Percentiles rank a stretch among this genome's conserved stretches.
phyloP scores from a whole-genome alignment of 1,284 basidiomycete species.

The Trichosporon inkin region DNA sequence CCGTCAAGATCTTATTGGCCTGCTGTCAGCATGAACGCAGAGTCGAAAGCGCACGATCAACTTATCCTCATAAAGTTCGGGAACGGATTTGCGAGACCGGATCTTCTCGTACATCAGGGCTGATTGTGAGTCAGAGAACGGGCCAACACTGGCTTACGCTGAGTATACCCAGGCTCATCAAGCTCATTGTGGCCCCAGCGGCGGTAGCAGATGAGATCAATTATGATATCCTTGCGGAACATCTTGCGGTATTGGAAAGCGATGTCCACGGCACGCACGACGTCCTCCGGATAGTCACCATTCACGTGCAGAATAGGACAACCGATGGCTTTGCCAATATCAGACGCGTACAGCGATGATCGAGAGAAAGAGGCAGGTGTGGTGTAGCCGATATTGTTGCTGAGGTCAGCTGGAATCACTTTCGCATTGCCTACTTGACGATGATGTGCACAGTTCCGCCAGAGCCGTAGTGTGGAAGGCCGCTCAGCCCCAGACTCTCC shows the following conservation, averaged over 20 bases:
- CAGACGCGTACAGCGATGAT: conserved; percentile 81
- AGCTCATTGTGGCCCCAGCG: conserved; percentile 82
- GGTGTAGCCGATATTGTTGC: conserved; percentile 75
- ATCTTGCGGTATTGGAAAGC: conserved; percentile 77
- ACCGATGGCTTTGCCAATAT: conserved; percentile 83
- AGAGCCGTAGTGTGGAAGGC: conserved; percentile 80
- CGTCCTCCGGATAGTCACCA: conserved; percentile 85
- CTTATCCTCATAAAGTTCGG: conserved; percentile 72
- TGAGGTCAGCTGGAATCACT: neutral
- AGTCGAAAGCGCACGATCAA: conserved; percentile 57
- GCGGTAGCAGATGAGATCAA: conserved; percentile 82
- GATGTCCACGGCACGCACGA: conserved; percentile 68
- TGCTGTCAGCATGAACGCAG: conserved; percentile 31
- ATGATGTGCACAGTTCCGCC: conserved; percentile 84
- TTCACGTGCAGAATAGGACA: conserved; percentile 87
- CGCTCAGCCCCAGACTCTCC: conserved; percentile 75
- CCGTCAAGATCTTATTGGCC: conserved; percentile 59
- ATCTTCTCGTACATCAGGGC: conserved; percentile 82
- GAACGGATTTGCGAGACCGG: conserved; percentile 67
- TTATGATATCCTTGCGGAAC: conserved; percentile 80
- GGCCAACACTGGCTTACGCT: conserved; percentile 50
- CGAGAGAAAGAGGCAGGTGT: conserved; percentile 75
- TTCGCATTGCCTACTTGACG: conserved; percentile 65
- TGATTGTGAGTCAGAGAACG: conserved; percentile 10
- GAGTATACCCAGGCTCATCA: conserved; percentile 84